Conservation (phyloP, 192 early-diverging fungal species). For the Cladochytrium replicatum region DNA sequence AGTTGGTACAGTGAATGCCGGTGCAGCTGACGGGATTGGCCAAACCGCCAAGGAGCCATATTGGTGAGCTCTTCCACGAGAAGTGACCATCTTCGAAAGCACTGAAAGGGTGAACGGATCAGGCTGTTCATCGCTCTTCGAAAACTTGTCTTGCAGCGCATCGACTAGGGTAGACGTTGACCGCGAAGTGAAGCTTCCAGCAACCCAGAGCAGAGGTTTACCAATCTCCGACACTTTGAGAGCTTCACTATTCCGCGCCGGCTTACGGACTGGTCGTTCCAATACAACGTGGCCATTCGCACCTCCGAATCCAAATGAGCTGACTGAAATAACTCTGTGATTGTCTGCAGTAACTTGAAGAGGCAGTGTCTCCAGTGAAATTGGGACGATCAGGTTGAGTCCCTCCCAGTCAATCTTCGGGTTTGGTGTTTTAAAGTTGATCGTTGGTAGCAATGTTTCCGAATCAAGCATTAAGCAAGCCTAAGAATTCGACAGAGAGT, state of each 20-base stretch:
- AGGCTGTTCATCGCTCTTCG: too few species aligned
- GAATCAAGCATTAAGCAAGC: constrained; percentile 16
- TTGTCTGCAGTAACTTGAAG: constrained; percentile 5
- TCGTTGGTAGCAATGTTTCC: constrained; percentile 11
- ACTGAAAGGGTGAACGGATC: too few species aligned
- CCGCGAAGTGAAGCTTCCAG: too few species aligned
- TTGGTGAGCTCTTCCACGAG: constrained; percentile 11
- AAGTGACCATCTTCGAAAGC: too few species aligned
- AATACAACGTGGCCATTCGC: constrained; percentile 20
- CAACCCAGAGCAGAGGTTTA: too few species aligned
- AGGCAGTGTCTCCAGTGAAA: constrained; percentile 10
- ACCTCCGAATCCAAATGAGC: constrained; percentile 19
- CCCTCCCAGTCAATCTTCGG: constrained; percentile 16
- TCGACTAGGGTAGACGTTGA: too few species aligned
- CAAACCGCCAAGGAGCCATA: constrained; percentile 17
- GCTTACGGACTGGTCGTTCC: constrained; percentile 1
- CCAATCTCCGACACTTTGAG: too few species aligned
- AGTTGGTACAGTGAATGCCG: not conserved
- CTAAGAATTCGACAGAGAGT: too few species aligned
- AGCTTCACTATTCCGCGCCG: too few species aligned
- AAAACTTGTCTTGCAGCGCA: too few species aligned
- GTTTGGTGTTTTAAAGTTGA: constrained; percentile 18
- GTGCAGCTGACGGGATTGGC: not conserved
- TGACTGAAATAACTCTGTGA: constrained; percentile 16
- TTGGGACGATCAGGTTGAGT: constrained; percentile 17